Base-by-base conservation (phyloP, 768 basidiomycete species). In the Tylopilus subfusipes region DNA sequence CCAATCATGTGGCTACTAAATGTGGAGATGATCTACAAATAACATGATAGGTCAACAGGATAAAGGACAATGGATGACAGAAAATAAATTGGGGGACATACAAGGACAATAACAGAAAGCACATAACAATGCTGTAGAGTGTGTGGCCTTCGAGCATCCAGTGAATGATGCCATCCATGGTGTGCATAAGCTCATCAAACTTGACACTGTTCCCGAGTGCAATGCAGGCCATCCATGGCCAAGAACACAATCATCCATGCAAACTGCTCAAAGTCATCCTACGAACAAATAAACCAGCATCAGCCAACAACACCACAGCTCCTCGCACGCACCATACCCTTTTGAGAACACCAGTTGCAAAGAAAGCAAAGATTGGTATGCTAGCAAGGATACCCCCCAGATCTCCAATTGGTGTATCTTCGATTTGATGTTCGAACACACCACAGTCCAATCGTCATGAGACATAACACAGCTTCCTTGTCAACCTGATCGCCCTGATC, bases 341-440 rank as follows among this genome's bases (percentile, higher is more conserved):
- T 64, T 93, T 93, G 44, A 99, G 74, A 6, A 98, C 84, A 1
- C 93, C 92, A 0, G 93, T 91, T 6, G 90, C 88, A 70, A 98
- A 99, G 76, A 99, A 98, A 2, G 88, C 88, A 7, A 98, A 78
- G 42, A 98, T 79, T 0, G 96, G 97, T 42, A 99, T 78, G 60
- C 98, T 84, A 2, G 96, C 95, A 58, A 99, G 94, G 63, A 98
- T 80, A 29, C 97, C 97, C n/a, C n/a, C n/a, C 95, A 98, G 98
- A 69, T 98, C 94, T 2, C 97, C 97, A 4, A 98, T 78, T 43
- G n/a, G n/a, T n/a, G 75, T 75, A 8, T 75, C 70, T 65, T 95
- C 83, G 50, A 98, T 82, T 64, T 75, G 71, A 64, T 90, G 88
- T 59, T 89, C 94, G n/a, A 38, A 93, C 69, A 64, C 93, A 95